Evolutionary conservation across 192 early-diverging fungal genomes (phyloP).

Genomic region (Phlyctochytrium bullatum): DNA sequence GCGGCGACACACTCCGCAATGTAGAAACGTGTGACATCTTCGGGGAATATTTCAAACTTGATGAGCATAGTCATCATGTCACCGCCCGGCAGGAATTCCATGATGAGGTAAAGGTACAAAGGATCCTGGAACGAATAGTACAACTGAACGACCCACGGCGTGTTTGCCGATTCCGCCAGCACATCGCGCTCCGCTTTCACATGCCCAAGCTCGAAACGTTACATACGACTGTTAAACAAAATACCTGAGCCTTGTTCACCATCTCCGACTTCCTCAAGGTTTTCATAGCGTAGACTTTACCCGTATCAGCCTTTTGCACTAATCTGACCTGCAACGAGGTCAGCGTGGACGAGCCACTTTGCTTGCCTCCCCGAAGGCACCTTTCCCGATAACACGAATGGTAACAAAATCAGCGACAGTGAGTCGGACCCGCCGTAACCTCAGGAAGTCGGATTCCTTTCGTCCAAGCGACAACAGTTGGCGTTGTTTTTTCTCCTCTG

Average conservation of each 20-base stretch:
- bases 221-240: not conserved
- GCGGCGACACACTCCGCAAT: slow-evolving; percentile 96
- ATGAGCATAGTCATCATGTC: slow-evolving; percentile 99
- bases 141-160: slow-evolving; percentile 96
- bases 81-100: slow-evolving; percentile 99
- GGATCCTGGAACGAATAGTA: slow-evolving; percentile 98
- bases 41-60: slow-evolving; percentile 94
- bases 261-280: slow-evolving; percentile 94
- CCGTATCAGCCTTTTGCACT: slow-evolving; percentile 93
- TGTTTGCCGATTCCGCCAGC: slow-evolving; percentile 83
- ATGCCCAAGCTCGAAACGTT: slow-evolving; percentile 70
- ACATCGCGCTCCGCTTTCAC: slow-evolving; percentile 99
- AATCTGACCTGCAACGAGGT: slow-evolving; percentile 69
- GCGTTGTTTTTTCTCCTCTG: slow-evolving; percentile 84
- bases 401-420: slow-evolving; percentile 92
- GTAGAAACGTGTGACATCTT: slow-evolving; percentile 97
- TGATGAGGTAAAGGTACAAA: slow-evolving; percentile 92
- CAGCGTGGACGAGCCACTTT: not conserved
- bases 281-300: slow-evolving; percentile 99
- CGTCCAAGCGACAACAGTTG: slow-evolving; percentile 74
- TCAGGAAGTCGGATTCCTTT: slow-evolving; percentile 92
- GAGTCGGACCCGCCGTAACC: slow-evolving; percentile 81
- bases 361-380: slow-evolving; percentile 92
- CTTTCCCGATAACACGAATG: slow-evolving; percentile 97
- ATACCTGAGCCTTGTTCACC: slow-evolving; percentile 94